Percentiles rank a stretch among this genome's conserved stretches.
phyloP scores from a whole-genome alignment of 345 rosid species.

The Brassica juncea region DNA sequence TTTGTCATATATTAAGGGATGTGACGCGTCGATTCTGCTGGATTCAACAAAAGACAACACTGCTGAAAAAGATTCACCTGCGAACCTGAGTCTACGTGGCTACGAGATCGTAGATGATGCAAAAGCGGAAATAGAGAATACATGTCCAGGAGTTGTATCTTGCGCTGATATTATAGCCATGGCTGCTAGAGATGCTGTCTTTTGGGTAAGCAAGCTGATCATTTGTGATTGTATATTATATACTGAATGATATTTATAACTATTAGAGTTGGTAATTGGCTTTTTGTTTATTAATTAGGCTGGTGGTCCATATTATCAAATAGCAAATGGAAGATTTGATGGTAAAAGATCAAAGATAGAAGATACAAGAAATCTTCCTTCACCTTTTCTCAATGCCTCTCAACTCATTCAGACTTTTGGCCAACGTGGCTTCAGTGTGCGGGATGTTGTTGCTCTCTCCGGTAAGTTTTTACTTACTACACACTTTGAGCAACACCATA shows the following conservation, averaged over 20 bases:
- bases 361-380: slow-evolving; percentile 82
- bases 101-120: slow-evolving; percentile 84
- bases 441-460: slow-evolving; percentile 86
- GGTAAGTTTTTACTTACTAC: slow-evolving; percentile 45
- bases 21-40: slow-evolving; percentile 80
- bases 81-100: slow-evolving; percentile 78
- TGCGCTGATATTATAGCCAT: slow-evolving; percentile 94
- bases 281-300: slow-evolving; percentile 44
- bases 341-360: slow-evolving; percentile 81
- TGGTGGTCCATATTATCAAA: slow-evolving; percentile 87
- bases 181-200: slow-evolving; percentile 92
- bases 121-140: slow-evolving; percentile 60
- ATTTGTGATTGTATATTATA: not conserved
- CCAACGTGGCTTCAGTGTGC: slow-evolving; percentile 66
- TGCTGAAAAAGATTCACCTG: slow-evolving; percentile 94
- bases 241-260: not conserved
- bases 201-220: slow-evolving; percentile 51
- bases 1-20: slow-evolving; percentile 50
- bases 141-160: slow-evolving; percentile 88
- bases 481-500: not conserved
- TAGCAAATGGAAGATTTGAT: slow-evolving; percentile 92
- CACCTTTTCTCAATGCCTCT: slow-evolving; percentile 71
- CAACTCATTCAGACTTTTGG: slow-evolving; percentile 63
- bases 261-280: not conserved
- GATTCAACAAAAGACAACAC: slow-evolving; percentile 84